A percentile compares a stretch with the other conserved stretches of the same genome.
Conservation (phyloP, 108 stramenopile species). For the Mediolabrus comicus region DNA sequence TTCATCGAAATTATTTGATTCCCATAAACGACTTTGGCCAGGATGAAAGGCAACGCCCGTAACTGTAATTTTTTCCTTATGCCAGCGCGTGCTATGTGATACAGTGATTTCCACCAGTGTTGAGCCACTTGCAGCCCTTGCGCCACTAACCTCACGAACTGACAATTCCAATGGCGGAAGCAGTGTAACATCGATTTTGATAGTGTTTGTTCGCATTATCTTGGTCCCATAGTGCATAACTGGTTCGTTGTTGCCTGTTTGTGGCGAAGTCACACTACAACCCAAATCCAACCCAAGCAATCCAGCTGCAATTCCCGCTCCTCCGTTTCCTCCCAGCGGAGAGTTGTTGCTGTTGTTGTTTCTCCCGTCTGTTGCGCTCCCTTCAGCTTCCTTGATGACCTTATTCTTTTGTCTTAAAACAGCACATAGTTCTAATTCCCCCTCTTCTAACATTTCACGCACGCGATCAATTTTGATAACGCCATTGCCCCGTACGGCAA, state of each 20-base stretch:
- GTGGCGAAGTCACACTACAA: conserved; percentile 11
- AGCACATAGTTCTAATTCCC: conserved; percentile 21
- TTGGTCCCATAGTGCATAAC: conserved; percentile 30
- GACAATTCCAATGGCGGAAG: conserved; percentile 24
- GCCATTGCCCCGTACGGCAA: conserved; percentile 38
- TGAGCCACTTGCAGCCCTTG: conserved; percentile 51
- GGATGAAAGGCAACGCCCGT: conserved; percentile 85
- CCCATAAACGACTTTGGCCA: conserved; percentile 61
- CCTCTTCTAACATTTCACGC: conserved; percentile 18
- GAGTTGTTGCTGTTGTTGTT: neutral
- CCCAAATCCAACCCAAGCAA: conserved; percentile 29
- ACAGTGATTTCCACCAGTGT: conserved; percentile 76
- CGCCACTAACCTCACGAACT: conserved; percentile 42
- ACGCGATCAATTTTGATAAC: neutral
- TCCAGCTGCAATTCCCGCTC: conserved; percentile 11
- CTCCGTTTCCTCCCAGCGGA: conserved; percentile 3
- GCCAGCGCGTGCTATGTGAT: conserved; percentile 63
- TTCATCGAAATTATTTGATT: neutral
- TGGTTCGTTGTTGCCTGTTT: conserved; percentile 3
- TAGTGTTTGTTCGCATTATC: conserved; percentile 23
- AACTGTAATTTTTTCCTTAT: conserved; percentile 63
- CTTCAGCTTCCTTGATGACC: neutral
- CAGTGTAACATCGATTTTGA: conserved; percentile 24
- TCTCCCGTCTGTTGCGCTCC: neutral
- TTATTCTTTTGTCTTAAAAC: conserved; percentile 20